Percentiles rank a stretch among this genome's conserved stretches.
Conservation (phyloP, 1,139 yeast species). For the Candida sojae region DNA sequence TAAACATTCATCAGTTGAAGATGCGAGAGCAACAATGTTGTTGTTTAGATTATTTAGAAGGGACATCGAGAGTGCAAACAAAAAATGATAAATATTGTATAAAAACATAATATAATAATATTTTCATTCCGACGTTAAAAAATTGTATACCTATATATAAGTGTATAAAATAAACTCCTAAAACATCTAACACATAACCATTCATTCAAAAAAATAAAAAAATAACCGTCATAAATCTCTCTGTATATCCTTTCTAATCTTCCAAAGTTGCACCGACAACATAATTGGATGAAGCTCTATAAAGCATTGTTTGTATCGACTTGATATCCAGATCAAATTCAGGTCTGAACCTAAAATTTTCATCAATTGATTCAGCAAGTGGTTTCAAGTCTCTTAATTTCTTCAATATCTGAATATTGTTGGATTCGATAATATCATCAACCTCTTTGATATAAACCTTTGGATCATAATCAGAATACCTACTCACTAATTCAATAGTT, state of each 20-base stretch:
- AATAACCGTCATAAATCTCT: too few species aligned
- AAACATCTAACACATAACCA: too few species aligned
- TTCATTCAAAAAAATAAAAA: too few species aligned
- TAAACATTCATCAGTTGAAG: slow-evolving; percentile 86
- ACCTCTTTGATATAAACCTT: slow-evolving; percentile 18
- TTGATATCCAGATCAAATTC: slow-evolving; percentile 21
- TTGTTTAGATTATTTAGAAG: slow-evolving; percentile 62
- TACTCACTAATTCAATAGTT: slow-evolving; percentile 26
- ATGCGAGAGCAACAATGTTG: slow-evolving; percentile 86
- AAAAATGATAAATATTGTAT: background rate
- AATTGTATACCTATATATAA: too few species aligned
- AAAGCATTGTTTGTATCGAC: slow-evolving; percentile 36
- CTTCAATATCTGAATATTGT: slow-evolving; percentile 15
- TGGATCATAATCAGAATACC: slow-evolving; percentile 20
- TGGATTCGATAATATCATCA: slow-evolving; percentile 18
- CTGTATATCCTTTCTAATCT: slow-evolving; percentile 18
- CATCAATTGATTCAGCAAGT: slow-evolving; percentile 16
- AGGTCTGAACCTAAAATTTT: slow-evolving; percentile 16
- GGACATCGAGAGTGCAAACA: slow-evolving; percentile 52
- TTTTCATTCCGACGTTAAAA: background rate
- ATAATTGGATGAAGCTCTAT: slow-evolving; percentile 40
- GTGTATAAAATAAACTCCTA: too few species aligned
- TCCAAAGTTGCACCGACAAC: slow-evolving; percentile 42
- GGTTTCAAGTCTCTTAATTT: slow-evolving; percentile 18
- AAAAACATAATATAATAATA: background rate